Base-by-base conservation (phyloP, 495 filamentous ascomycete genomes). In the Penicillium argentinense region DNA sequence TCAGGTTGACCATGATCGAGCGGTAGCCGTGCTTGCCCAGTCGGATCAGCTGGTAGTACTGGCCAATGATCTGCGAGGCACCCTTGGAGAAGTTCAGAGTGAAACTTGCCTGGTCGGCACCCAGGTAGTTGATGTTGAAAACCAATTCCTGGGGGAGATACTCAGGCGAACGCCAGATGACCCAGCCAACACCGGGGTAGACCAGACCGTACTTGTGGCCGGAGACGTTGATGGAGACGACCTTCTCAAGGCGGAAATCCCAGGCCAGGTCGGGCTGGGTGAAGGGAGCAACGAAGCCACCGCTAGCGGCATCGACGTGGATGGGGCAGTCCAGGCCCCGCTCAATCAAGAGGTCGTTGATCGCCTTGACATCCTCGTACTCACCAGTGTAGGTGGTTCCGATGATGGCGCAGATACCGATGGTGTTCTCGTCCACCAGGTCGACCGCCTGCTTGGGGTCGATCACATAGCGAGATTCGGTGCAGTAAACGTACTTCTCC, bases 101-200 rank as follows among this genome's bases (percentile, higher is more conserved):
- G 75, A 95, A 95, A 41, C 88, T 95, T n/a, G 90, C 83, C 68
- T 96, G 91, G 55, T 96, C 89, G 18, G 91, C 87, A 42, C 91
- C 91, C 2, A 96, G 84, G 64, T 96, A 96, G 72, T 96, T 96
- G 78, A 95, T 92, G 77, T 95, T 95, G 80, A 96, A 96, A 58
- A 96, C 88, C 27, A 96, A 83, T 62, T 95, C 91, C 64, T 91
- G 74, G 17, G 90, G 90, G 1, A 96, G 77, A 66, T 76, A 95
- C 59, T 92, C 82, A 2, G 88, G 86, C 25, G 84, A 77, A 24
- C 90, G 80, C 89, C 90, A 96, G 51, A 95, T 77, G 16, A 91
- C 85, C 91, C 91, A 96, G 49, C 91, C 91, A 23, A 96, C 86
- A 63, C 91, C 91, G 9, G 90, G 90, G 66, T 96, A 96, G 42